Evolutionary conservation across 495 filamentous ascomycete genomes (phyloP), one percentile per base, ranked within the genome.

Genomic region (Podospora tetraspora): DNA sequence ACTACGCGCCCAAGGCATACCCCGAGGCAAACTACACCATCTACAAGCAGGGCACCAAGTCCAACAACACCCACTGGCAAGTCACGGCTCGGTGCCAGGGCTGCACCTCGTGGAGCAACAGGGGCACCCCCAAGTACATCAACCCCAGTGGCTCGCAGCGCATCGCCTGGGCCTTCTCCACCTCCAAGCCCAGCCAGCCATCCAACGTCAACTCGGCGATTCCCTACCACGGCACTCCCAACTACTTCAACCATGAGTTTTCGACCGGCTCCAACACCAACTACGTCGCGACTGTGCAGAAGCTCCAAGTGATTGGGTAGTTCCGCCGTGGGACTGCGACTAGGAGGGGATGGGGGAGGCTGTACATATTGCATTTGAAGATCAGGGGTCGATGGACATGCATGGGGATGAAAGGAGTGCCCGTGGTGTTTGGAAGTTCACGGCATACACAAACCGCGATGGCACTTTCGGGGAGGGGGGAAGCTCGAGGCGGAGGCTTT

Each of bases 21-120:
- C 60, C 70, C 8, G 74, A 71, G 62, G 74, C 78, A 5, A 62
- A 69, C 13, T 67, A 75, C 68, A 75, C 78, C 12, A 12, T 82
- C 8, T 75, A 79, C 66, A 74, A 68, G 67, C 74, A 72, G 19
- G 77, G 75, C 10, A 79, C 76, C 60, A 77, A 76, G 67, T 70
- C 61, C 68, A 84, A 83, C 73, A 62, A 70, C 24, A 82, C 81
- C 1, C 81, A 83, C 69, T 83, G 79, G 81, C 80, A 83, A 58
- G 68, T 80, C 65, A 81, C 79, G 5, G 77, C 78, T 27, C 75
- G 77, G 59, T 83, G 81, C 72, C 73, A 71, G 22, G 81, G 81
- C 9, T 82, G 81, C 75, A 79, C 78, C 19, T 66, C 71, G 25
- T 84, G 76, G 69, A 69, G 57, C 56, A 70, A 70, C 24, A 75